Percentiles rank a stretch among this genome's conserved stretches.
These are phyloP conservation scores for Acmispon strigosus DNA, from an alignment of 306 rosid genomes.

Conservation along the genomic window DNA sequence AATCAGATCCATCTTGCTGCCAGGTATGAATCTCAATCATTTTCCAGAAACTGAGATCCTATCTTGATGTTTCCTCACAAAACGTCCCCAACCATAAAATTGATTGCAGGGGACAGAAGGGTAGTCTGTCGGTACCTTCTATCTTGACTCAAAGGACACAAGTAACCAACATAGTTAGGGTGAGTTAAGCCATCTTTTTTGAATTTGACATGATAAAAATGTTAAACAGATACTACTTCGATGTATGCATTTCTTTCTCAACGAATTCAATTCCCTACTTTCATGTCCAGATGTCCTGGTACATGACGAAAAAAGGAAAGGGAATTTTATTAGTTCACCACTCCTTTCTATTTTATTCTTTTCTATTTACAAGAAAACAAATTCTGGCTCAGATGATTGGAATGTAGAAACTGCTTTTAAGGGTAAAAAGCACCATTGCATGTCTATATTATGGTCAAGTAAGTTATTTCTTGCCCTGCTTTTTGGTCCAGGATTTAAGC, in stretches of 20 bases:
- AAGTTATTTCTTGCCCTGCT: too few relatives aligned
- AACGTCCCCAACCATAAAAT: background rate
- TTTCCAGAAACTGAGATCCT: background rate
- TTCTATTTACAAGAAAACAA: too few relatives aligned
- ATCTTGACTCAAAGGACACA: background rate
- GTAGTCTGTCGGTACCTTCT: background rate
- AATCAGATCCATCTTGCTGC: slow-evolving; percentile 10
- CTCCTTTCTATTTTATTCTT: too few relatives aligned
- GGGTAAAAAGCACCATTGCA: too few relatives aligned
- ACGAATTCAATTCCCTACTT: background rate
- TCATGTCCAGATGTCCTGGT: background rate
- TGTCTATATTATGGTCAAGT: too few relatives aligned
- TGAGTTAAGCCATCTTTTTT: background rate
- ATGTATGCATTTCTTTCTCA: background rate
- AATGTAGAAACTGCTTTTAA: too few relatives aligned
- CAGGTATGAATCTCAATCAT: background rate
- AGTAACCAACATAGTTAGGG: background rate
- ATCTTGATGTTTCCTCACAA: background rate
- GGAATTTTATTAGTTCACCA: too few relatives aligned
- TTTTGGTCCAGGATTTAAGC: too few relatives aligned
- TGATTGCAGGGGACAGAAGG: background rate
- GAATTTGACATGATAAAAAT: too few relatives aligned
- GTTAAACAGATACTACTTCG: background rate
- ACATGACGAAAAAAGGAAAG: background rate
- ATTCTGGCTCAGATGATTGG: too few relatives aligned